Conservation (phyloP, 768 basidiomycete genomes). For the Gloeophyllum trabeum region DNA sequence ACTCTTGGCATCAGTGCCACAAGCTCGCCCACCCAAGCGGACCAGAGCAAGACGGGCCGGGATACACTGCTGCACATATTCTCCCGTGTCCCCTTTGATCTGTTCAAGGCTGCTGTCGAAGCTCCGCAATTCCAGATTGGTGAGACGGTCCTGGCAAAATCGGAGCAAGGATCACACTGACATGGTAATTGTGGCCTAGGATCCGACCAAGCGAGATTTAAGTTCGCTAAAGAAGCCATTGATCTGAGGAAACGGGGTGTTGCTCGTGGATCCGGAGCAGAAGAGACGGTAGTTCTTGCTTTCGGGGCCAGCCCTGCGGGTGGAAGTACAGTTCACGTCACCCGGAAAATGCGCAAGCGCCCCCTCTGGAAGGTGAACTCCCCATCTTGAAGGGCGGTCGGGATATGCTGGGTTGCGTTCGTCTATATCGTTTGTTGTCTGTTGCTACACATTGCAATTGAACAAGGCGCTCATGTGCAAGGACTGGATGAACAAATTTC, state of each 20-base stretch:
- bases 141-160: slow-evolving; percentile 19
- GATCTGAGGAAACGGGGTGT: slow-evolving; percentile 73
- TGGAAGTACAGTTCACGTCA: slow-evolving; percentile 75
- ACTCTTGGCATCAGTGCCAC: slow-evolving; percentile 36
- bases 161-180: slow-evolving; percentile 4
- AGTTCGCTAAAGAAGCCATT: slow-evolving; percentile 86
- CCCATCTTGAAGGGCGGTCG: not conserved
- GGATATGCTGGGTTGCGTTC: not conserved
- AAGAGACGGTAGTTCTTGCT: slow-evolving; percentile 88
- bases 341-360: slow-evolving; percentile 67
- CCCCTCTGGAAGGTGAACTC: slow-evolving; percentile 1
- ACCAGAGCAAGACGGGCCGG: slow-evolving; percentile 35
- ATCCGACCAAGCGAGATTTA: slow-evolving; percentile 79
- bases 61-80: slow-evolving; percentile 67
- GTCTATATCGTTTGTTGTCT: too few species aligned
- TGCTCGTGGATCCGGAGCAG: slow-evolving; percentile 56
- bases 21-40: slow-evolving; percentile 23
- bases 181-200: slow-evolving; percentile 28
- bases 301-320: slow-evolving; percentile 65
- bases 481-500: too few species aligned
- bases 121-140: slow-evolving; percentile 74
- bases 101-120: slow-evolving; percentile 77
- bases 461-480: too few species aligned
- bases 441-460: too few species aligned
- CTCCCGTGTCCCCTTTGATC: slow-evolving; percentile 74